A percentile compares a stretch with the other conserved stretches of the same genome.
These are phyloP conservation scores for Karstenula rhodostoma DNA, from an alignment of 2,329 filamentous ascomycete genomes.

Conservation along the genomic window DNA sequence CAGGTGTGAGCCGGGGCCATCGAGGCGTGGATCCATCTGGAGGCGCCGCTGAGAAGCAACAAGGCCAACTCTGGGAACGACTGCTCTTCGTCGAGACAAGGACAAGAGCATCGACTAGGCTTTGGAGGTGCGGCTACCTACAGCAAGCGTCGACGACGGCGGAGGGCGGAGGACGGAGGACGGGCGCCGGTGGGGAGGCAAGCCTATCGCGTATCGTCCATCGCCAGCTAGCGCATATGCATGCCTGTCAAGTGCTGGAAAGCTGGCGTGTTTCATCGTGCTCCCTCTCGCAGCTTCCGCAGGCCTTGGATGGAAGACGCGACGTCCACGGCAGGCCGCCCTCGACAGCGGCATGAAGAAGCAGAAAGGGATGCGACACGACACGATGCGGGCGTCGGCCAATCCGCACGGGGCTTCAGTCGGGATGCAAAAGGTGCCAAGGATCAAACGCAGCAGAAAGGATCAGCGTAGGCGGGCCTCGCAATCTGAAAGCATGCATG, in stretches of 20 bases:
- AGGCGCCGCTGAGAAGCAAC: slow-evolving; percentile 13
- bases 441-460: slow-evolving; percentile 24
- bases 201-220: neutral
- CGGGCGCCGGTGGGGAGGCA: neutral
- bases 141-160: neutral
- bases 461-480: slow-evolving; percentile 19
- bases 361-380: slow-evolving; percentile 9
- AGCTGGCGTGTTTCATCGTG: slow-evolving; percentile 17
- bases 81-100: neutral
- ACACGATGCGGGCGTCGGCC: neutral
- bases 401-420: neutral
- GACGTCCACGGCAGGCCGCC: slow-evolving; percentile 4
- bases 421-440: neutral
- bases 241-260: neutral
- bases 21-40: slow-evolving; percentile 31
- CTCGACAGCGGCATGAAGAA: slow-evolving; percentile 9
- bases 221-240: slow-evolving; percentile 4
- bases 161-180: slow-evolving; percentile 4
- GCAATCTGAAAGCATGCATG: slow-evolving; percentile 6
- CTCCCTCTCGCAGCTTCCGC: slow-evolving; percentile 3
- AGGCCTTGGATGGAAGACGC: slow-evolving; percentile 11
- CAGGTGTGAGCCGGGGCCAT: slow-evolving; percentile 19
- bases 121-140: neutral
- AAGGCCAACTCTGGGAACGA: neutral
- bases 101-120: neutral